Evolutionary conservation across 1,139 yeast genomes (phyloP), one percentile per base, ranked within the genome.

Genomic region (Yamadazyma blattariae): DNA sequence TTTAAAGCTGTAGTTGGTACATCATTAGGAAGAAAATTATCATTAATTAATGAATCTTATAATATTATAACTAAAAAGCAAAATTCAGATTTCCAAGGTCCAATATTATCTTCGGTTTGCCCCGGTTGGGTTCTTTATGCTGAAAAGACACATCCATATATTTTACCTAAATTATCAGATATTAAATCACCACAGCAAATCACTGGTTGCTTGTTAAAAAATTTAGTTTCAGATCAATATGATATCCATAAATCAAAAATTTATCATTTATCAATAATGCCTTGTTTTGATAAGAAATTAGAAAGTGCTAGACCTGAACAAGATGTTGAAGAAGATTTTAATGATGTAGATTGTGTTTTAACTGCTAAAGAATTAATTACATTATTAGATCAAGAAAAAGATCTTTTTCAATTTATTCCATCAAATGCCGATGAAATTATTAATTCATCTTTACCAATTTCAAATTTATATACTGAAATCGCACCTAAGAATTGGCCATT

Each of bases 51-150:
- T 42, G 80, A 83, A 29, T 71, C 83, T 5, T 55, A 64, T 24
- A 81, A 77, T 45, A 63, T 79, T 22, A 54, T 68, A 9, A 39
- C 51, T 30, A 23, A 36, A 46, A 41, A 61, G 52, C 39, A 54
- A 51, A 38, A 46, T 37, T 19, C 18, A 6, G 15, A 31, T 8
- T 8, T 21, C 9, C 41, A 42, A 9, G 66, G 68, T 11, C 89
- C 88, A 23, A 39, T 75, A 13, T 51, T 82, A 48, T 67, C 87
- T 46, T 70, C 88, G 5, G 72, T 85, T 2, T 92, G 97, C 57
- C 99, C 99, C 0, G 99, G 99, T 0, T 92, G 96, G 90, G 95
- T 94, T 0, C 70, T 94, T 25, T 92, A 92, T 52, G 96, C 92
- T 0, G 98, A 92, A 52, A 92, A 92, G 65, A 90, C 97, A 0